Evolutionary conservation across 2,329 filamentous ascomycete species (phyloP).

Genomic region (Colletotrichum higginsianum): DNA sequence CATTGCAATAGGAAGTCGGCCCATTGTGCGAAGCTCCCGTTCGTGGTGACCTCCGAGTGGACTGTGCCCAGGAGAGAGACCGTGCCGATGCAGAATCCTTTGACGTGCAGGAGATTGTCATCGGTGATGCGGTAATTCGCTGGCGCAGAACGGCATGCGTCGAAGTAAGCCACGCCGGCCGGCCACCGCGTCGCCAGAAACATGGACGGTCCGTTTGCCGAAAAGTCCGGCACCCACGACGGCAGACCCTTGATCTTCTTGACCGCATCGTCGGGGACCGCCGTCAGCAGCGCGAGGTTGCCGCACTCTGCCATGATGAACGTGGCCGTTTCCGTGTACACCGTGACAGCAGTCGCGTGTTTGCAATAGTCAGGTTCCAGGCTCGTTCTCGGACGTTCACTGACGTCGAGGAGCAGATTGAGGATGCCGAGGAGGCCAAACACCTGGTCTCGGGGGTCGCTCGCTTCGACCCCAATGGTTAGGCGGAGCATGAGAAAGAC

Average conservation of each 20-base stretch:
- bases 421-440: conserved; percentile 43
- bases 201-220: conserved; percentile 20
- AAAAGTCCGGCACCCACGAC: conserved; percentile 47
- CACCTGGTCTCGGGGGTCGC: conserved; percentile 41
- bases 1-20: conserved; percentile 42
- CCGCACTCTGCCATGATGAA: conserved; percentile 38
- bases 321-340: conserved; percentile 23
- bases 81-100: conserved; percentile 24
- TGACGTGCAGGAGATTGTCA: conserved; percentile 11
- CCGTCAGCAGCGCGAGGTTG: conserved; percentile 41
- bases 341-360: conserved; percentile 16
- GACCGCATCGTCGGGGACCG: conserved; percentile 44
- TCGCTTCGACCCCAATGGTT: conserved; percentile 42
- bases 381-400: conserved; percentile 15
- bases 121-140: conserved; percentile 11
- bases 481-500: conserved; percentile 38
- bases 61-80: conserved; percentile 15
- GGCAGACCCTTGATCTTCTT: conserved; percentile 34
- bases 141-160: conserved; percentile 17
- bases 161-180: conserved; percentile 13
- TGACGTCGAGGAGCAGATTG: conserved; percentile 29
- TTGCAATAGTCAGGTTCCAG: conserved; percentile 25
- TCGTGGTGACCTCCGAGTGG: conserved; percentile 32
- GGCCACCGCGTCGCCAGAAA: conserved; percentile 30
- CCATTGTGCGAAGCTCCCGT: conserved; percentile 37